phyloP scores from a whole-genome alignment of 2,329 filamentous ascomycete genomes.

The Sporothrix humicola region DNA sequence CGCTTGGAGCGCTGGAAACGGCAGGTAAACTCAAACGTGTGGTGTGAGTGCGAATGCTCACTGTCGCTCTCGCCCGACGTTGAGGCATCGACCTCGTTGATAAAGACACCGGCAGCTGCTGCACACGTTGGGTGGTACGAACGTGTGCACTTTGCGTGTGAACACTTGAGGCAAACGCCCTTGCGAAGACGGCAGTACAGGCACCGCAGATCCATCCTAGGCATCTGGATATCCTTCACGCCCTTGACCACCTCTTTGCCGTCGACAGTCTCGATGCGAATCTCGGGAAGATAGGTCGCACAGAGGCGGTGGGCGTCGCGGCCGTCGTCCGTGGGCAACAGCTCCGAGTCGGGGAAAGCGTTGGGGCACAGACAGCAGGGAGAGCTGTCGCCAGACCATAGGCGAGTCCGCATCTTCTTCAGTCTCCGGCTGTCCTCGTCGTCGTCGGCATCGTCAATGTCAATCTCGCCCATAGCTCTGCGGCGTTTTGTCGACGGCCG shows the following conservation, averaged over 20 bases:
- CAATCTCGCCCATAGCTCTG: neutral
- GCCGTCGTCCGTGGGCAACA: slow-evolving; percentile 88
- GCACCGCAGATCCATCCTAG: slow-evolving; percentile 88
- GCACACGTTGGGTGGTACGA: slow-evolving; percentile 97
- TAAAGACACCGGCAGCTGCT: slow-evolving; percentile 85
- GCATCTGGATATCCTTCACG: slow-evolving; percentile 80
- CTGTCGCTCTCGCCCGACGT: slow-evolving; percentile 82
- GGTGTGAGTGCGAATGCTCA: slow-evolving; percentile 74
- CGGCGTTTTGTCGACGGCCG: slow-evolving; percentile 25
- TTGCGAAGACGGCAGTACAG: slow-evolving; percentile 92
- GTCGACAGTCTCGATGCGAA: slow-evolving; percentile 76
- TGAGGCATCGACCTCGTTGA: slow-evolving; percentile 85
- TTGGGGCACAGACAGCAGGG: slow-evolving; percentile 94
- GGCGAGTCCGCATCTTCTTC: slow-evolving; percentile 78
- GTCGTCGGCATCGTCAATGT: slow-evolving; percentile 45
- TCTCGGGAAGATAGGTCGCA: slow-evolving; percentile 90
- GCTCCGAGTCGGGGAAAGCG: slow-evolving; percentile 77
- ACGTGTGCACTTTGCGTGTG: slow-evolving; percentile 88
- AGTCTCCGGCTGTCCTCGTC: slow-evolving; percentile 54
- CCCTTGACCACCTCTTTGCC: slow-evolving; percentile 78
- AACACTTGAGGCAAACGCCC: slow-evolving; percentile 97
- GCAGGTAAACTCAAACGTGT: slow-evolving; percentile 84
- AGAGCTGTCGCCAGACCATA: slow-evolving; percentile 44
- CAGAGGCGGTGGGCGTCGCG: slow-evolving; percentile 87
- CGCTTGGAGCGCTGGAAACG: slow-evolving; percentile 91